Base-by-base conservation (phyloP, 225 moss, liverwort and hornwort species). In the Polytrichum formosum region DNA sequence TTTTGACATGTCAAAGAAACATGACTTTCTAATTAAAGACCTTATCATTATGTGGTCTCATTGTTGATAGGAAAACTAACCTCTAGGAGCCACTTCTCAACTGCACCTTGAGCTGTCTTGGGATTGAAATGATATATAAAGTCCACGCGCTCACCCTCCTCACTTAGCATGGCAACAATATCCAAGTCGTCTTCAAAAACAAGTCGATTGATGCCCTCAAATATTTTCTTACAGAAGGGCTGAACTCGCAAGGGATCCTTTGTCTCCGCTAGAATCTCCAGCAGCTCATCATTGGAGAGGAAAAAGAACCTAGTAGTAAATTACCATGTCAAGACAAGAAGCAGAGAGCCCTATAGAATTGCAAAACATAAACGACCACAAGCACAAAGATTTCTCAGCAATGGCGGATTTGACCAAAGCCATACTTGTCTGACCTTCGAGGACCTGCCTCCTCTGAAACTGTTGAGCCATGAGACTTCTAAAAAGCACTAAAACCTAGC, bases 251-350 rank as follows among this genome's bases (percentile, higher is more conserved):
- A 78, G 19, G 85, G 88, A 68, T 91, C 91, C 67, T 88, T 88
- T 7, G 91, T 91, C 73, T 91, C 88, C 8, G 91, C 91, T 31
- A 91, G 74, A 74, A 91, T 91, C 76, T 88, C 91, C 85, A 91
- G 64, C 56, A 91, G 83, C 65, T 91, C 90, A 71, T 91, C 90
- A 64, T 91, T 91, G 59, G 90, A 91, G 46, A 88, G 29, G 67
- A 91, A 91, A 70, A 82, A 91, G 68, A 91, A 91, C 60, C 91
- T 91, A 68, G 67, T 91, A 68, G 67, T 18, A 0, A 78, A 61
- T 21, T 61, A 13, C 46, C 46, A 46, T 46, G 46, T 13, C 13
- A 46, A 46, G 10, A 46, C 13, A 46, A 46, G 46, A 46, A 46
- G 46, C 46, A 13, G 4, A 46, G 46, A 3, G 0, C 5, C 46